Evolutionary conservation across 2,329 filamentous ascomycete species (phyloP).

Genomic region (Ceratocystis alfenasii): DNA sequence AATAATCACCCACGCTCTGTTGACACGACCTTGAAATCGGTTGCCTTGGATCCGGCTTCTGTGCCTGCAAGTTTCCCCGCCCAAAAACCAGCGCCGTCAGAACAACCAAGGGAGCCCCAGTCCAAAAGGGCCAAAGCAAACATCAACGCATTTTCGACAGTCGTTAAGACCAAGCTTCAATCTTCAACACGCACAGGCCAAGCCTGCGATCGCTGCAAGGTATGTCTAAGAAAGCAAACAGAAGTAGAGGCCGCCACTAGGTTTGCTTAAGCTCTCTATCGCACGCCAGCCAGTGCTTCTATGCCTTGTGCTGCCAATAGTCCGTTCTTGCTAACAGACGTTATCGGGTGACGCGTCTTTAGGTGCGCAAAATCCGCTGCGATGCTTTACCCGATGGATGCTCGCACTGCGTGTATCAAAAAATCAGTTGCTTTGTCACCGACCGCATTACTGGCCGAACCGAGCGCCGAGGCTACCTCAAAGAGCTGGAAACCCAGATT

Average conservation of each 20-base stretch:
- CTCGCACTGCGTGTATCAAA: slow-evolving; percentile 66
- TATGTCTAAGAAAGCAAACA: slow-evolving; percentile 32
- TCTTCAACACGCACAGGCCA: slow-evolving; percentile 59
- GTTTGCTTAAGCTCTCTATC: slow-evolving; percentile 3
- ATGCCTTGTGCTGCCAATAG: background rate
- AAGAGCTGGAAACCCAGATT: slow-evolving; percentile 63
- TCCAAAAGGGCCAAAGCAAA: slow-evolving; percentile 13
- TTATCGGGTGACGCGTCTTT: slow-evolving; percentile 32
- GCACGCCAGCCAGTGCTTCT: slow-evolving; percentile 22
- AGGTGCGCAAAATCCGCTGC: slow-evolving; percentile 72
- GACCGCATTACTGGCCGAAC: slow-evolving; percentile 77
- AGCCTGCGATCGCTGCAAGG: slow-evolving; percentile 78
- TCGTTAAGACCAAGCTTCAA: slow-evolving; percentile 44
- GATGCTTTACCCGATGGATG: slow-evolving; percentile 71
- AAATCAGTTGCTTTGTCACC: slow-evolving; percentile 69
- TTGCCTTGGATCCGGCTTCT: background rate
- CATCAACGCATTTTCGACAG: slow-evolving; percentile 41
- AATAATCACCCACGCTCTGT: background rate
- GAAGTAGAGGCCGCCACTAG: background rate
- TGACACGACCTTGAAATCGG: background rate
- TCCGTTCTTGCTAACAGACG: slow-evolving; percentile 14
- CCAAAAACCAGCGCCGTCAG: background rate
- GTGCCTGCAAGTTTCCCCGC: background rate
- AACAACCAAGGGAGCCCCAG: background rate
- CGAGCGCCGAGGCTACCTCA: slow-evolving; percentile 64